Percentiles rank a stretch among this genome's conserved stretches.
These are phyloP conservation scores for Albatrellus ellisii DNA, from an alignment of 768 basidiomycete species.

Conservation along the genomic window DNA sequence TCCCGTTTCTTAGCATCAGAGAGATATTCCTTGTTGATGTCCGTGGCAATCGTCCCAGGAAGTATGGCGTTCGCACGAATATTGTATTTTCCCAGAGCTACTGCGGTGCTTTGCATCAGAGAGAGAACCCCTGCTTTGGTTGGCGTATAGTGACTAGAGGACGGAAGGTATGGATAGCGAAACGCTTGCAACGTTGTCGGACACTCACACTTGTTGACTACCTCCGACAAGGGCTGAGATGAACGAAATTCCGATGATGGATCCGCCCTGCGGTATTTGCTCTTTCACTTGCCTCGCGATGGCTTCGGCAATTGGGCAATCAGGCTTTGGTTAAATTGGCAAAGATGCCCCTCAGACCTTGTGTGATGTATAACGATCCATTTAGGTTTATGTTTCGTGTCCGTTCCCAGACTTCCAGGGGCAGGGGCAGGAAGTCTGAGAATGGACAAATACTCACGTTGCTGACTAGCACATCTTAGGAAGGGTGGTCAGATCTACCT, in stretches of 20 bases:
- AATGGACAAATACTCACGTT: conserved; percentile 68
- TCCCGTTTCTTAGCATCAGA: conserved; percentile 42
- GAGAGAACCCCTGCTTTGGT: conserved; percentile 71
- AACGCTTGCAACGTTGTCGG: not conserved
- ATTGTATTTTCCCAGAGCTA: conserved; percentile 63
- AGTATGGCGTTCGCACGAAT: conserved; percentile 62
- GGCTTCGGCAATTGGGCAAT: conserved; percentile 22
- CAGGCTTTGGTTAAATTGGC: not conserved
- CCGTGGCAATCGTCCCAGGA: conserved; percentile 68
- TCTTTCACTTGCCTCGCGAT: conserved; percentile 64
- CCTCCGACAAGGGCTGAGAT: conserved; percentile 73
- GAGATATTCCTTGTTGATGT: conserved; percentile 70
- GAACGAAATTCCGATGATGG: conserved; percentile 66
- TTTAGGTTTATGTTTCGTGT: conserved; percentile 65
- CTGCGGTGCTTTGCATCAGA: conserved; percentile 69
- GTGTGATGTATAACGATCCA: conserved; percentile 59
- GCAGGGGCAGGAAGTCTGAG: conserved; percentile 61
- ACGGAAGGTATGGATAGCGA: not conserved
- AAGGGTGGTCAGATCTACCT: not conserved
- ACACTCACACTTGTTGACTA: conserved; percentile 44
- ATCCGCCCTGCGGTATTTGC: conserved; percentile 57
- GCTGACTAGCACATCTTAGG: conserved; percentile 34
- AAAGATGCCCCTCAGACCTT: conserved; percentile 26
- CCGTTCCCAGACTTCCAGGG: conserved; percentile 45
- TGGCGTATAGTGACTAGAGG: conserved; percentile 54